Percentiles rank a stretch among this genome's conserved stretches.
phyloP scores from a whole-genome alignment of 371 early-diverging fungal genomes.

The Rhizopus arrhizus region DNA sequence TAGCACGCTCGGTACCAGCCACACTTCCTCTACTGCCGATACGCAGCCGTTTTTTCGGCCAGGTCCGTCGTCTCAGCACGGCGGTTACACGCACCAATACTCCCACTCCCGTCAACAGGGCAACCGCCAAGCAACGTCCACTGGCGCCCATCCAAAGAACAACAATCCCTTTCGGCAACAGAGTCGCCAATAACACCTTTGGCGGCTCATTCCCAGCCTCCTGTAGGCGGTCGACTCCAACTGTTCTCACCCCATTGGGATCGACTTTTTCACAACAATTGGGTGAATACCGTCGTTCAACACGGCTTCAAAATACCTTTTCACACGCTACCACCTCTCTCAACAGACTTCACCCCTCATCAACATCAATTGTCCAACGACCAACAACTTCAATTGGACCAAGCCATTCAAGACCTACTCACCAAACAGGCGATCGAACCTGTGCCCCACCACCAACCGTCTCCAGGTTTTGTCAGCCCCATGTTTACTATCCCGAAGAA shows the following conservation, averaged over 20 bases:
- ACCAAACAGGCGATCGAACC: neutral
- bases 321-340: neutral
- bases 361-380: neutral
- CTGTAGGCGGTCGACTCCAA: slow-evolving; percentile 13
- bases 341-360: neutral
- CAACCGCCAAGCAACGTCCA: neutral
- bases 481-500: slow-evolving; percentile 28
- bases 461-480: slow-evolving; percentile 12
- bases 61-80: slow-evolving; percentile 26
- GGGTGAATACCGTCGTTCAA: slow-evolving; percentile 2
- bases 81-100: neutral
- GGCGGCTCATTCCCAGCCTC: neutral
- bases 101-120: neutral
- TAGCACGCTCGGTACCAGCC: too few relatives aligned
- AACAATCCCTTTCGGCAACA: neutral
- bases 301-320: slow-evolving; percentile 15
- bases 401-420: neutral
- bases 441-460: neutral
- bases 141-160: neutral
- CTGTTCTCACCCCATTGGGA: slow-evolving; percentile 1
- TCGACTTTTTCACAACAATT: slow-evolving; percentile 3
- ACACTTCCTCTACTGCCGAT: neutral
- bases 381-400: slow-evolving; percentile 7
- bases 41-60: slow-evolving; percentile 19
- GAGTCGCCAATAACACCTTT: neutral